A percentile compares a stretch with the other conserved stretches of the same genome.
Evolutionary conservation across 495 filamentous ascomycete species (phyloP).

Genomic region (Rostrohypoxylon terebratum): DNA sequence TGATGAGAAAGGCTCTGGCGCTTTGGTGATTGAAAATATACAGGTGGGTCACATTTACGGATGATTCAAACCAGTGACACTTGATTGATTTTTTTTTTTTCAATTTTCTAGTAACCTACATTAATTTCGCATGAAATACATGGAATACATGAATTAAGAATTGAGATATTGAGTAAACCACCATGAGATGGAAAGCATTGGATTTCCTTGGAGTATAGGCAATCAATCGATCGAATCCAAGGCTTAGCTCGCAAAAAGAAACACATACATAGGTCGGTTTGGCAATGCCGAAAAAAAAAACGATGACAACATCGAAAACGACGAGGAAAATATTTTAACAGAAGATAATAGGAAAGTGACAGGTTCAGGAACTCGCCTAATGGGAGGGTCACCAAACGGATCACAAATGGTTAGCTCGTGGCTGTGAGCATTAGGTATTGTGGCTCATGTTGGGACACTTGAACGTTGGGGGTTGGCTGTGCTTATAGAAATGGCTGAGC

Average conservation of each 20-base stretch:
- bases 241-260: neutral
- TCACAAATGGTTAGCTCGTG: conserved; percentile 20
- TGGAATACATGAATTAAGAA: neutral
- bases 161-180: neutral
- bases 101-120: neutral
- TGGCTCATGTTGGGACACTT: conserved; percentile 18
- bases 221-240: neutral
- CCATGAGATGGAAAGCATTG: neutral
- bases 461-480: neutral
- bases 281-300: neutral
- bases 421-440: conserved; percentile 27
- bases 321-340: neutral
- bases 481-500: neutral
- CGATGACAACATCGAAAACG: neutral
- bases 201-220: neutral
- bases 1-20: too few relatives aligned
- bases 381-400: conserved; percentile 22
- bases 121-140: neutral
- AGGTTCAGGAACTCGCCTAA: neutral
- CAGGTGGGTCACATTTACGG: neutral
- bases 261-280: neutral
- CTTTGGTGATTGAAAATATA: too few relatives aligned
- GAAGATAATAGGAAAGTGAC: neutral
- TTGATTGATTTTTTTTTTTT: neutral
- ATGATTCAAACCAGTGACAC: neutral